These are phyloP conservation scores for Porodaedalea pini DNA, from an alignment of 1,284 basidiomycete species.

Conservation along the genomic window DNA sequence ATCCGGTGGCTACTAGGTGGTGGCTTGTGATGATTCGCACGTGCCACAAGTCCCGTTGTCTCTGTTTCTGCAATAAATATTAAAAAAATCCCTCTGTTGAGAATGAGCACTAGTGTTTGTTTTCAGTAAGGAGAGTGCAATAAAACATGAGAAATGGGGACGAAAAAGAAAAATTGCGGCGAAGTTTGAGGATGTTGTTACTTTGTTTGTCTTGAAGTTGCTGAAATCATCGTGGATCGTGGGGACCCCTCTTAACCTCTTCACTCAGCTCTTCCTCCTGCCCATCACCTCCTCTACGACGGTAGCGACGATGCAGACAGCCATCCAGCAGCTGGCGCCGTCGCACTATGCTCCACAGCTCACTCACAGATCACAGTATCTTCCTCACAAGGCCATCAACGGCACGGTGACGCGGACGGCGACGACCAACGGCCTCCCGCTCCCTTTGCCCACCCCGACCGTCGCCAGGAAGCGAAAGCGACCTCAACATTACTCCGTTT, in stretches of 20 bases:
- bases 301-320: constrained; percentile 54
- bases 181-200: not conserved
- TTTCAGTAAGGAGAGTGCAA: not conserved
- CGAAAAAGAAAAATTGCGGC: not conserved
- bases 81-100: no score
- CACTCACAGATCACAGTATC: constrained; percentile 2
- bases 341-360: constrained; percentile 36
- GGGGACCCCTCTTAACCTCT: constrained; percentile 6
- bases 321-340: constrained; percentile 56
- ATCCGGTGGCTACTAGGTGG: no score
- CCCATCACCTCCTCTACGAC: constrained; percentile 37
- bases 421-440: constrained; percentile 29
- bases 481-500: constrained; percentile 71
- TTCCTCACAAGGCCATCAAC: constrained; percentile 38
- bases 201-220: not conserved
- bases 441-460: constrained; percentile 55
- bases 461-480: constrained; percentile 77
- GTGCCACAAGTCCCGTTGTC: no score
- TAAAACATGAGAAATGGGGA: not conserved
- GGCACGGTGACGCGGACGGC: constrained; percentile 25
- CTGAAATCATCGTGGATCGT: constrained; percentile 5
- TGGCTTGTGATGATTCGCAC: no score
- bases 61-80: not conserved
- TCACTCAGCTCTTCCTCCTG: constrained; percentile 31
- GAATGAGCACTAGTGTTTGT: not conserved